Conservation (phyloP, 179 eudicot genomes). For the Actinidia chinensis region DNA sequence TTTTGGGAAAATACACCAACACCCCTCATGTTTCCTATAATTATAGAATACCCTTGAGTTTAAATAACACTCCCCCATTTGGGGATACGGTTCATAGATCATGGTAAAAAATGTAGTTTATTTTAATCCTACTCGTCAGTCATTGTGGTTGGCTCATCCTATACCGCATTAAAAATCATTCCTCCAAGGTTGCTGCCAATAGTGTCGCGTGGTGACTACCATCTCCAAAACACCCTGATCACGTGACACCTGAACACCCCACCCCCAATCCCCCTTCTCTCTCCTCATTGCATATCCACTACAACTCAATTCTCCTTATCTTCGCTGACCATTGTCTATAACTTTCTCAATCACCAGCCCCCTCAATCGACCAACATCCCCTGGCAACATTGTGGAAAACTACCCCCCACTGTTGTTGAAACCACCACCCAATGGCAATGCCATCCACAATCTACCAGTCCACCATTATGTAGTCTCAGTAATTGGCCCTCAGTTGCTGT, state of each 20-base stretch:
- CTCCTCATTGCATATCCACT: neutral
- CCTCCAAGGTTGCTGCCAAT: neutral
- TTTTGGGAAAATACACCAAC: constrained; percentile 6
- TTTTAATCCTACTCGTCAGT: neutral
- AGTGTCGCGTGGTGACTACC: neutral
- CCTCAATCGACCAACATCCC: neutral
- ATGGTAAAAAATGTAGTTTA: too few relatives aligned
- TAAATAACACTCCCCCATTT: neutral
- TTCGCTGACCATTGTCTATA: neutral
- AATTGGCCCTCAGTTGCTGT: neutral
- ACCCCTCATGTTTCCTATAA: neutral
- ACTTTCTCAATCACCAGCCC: neutral
- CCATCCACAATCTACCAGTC: neutral
- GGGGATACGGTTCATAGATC: too few relatives aligned
- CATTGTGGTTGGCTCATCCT: neutral
- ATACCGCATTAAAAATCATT: neutral
- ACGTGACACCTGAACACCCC: neutral
- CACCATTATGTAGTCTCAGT: neutral
- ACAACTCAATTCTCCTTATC: neutral
- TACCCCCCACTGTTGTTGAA: neutral
- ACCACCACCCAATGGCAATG: neutral
- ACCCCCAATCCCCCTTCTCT: neutral
- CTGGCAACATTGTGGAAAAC: neutral
- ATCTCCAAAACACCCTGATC: neutral
- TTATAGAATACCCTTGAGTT: neutral